Base-by-base conservation (phyloP, 2,329 filamentous ascomycete genomes). In the Aschersonia sp. region DNA sequence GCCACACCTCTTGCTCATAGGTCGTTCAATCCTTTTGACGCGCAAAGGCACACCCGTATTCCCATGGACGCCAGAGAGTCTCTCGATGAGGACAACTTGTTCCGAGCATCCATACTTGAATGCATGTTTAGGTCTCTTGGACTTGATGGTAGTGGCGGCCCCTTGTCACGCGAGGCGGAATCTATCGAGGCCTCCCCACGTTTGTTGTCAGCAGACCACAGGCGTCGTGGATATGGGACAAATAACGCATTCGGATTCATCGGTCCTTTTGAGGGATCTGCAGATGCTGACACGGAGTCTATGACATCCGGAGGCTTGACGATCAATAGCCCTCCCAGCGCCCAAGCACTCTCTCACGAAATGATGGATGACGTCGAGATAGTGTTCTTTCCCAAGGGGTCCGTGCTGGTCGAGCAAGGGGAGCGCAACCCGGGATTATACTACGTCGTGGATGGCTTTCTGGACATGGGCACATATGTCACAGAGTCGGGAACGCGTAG, bases 101-200 rank as follows among this genome's bases (percentile, higher is more conserved):
- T 98, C 63, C 77, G 94, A 41, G 82, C 88, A 50, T 94, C 89
- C 0, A 88, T 98, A 12, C 68, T 97, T 29, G 88, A 95, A 55
- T 97, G 92, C 60, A 94, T 98, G 69, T 91, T 95, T 65, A 96
- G 91, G 60, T 85, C 89, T 0, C 84, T 98, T 51, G 92, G 92
- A 0, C 68, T 98, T 48, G 84, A 82, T 28, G 79, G 81, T 32
- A 76, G 74, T 3, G 80, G 80, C 38, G 78, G 40, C 40, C 20
- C 82, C 50, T 72, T 75, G 0, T 71, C 84, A 0, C 75, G 77
- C 45, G 85, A 84, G 55, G 69, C 75, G 0, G 80, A 82, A 45
- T 96, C 92, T 0, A 81, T 82, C 0, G 89, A 96, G 54, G 84
- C 80, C 6, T 97, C 92, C 1, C 92, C 92, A 2, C 78, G 83